Conservation (phyloP, 2,329 filamentous ascomycete species). For the Dryadomyces quercus-mongolicae region DNA sequence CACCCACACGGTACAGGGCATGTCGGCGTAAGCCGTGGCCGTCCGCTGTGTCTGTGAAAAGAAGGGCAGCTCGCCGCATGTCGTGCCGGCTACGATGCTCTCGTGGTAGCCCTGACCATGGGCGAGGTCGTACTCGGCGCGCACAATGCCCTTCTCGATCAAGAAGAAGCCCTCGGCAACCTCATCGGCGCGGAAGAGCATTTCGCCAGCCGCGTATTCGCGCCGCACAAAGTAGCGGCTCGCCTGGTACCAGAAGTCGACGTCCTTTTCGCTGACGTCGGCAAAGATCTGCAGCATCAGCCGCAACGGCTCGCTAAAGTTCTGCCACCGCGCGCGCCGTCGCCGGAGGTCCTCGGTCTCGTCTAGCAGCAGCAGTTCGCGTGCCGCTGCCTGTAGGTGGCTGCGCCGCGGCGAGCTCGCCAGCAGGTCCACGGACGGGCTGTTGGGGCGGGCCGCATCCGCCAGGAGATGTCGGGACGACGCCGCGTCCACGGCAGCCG, state of each 20-base stretch:
- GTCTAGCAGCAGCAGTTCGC: constrained; percentile 61
- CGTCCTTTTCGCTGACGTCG: constrained; percentile 70
- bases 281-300: constrained; percentile 95
- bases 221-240: constrained; percentile 62
- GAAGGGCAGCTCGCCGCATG: constrained; percentile 91
- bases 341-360: constrained; percentile 48
- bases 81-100: constrained; percentile 86
- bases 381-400: constrained; percentile 68
- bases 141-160: constrained; percentile 75
- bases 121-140: constrained; percentile 81
- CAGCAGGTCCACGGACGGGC: constrained; percentile 25
- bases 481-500: not conserved
- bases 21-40: constrained; percentile 73
- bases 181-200: constrained; percentile 71
- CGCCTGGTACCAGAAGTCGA: constrained; percentile 89
- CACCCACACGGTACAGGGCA: constrained; percentile 71
- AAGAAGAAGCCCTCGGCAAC: constrained; percentile 76
- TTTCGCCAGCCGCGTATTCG: constrained; percentile 54
- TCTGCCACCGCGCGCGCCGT: constrained; percentile 59
- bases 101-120: constrained; percentile 75
- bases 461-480: constrained; percentile 31
- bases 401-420: constrained; percentile 72
- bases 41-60: constrained; percentile 85
- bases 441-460: constrained; percentile 10
- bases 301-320: constrained; percentile 79